Percentiles rank a stretch among this genome's conserved stretches.
Conservation (phyloP, 768 basidiomycete species). For the Cystobasidium tubakii region DNA sequence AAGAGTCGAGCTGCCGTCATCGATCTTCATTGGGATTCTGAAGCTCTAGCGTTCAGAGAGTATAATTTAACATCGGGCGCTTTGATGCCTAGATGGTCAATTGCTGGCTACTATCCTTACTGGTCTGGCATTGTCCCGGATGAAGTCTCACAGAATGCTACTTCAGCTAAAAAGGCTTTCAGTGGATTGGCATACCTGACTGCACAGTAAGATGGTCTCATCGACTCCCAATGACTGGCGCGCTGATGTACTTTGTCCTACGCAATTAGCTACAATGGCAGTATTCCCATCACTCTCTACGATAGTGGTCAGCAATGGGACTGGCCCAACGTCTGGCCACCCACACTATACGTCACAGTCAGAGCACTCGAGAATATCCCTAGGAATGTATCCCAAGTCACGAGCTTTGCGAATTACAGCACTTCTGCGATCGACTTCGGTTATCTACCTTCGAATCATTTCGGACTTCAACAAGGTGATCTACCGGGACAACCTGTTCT, state of each 20-base stretch:
- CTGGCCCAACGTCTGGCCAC: slow-evolving; percentile 72
- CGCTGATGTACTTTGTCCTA: slow-evolving; percentile 11
- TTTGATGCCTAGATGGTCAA: slow-evolving; percentile 64
- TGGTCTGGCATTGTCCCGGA: slow-evolving; percentile 81
- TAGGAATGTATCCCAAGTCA: slow-evolving; percentile 60
- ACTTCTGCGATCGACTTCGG: slow-evolving; percentile 57
- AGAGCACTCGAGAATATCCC: slow-evolving; percentile 71
- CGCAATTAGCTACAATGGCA: slow-evolving; percentile 69
- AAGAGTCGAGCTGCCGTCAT: slow-evolving; percentile 64
- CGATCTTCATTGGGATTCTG: slow-evolving; percentile 77
- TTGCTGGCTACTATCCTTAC: slow-evolving; percentile 63
- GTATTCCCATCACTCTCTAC: slow-evolving; percentile 71
- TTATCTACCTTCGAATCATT: slow-evolving; percentile 70
- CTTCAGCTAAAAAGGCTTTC: slow-evolving; percentile 67
- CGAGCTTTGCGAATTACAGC: slow-evolving; percentile 55
- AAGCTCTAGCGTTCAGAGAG: slow-evolving; percentile 83
- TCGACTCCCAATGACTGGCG: neutral
- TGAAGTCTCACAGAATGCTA: slow-evolving; percentile 58
- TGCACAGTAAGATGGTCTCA: slow-evolving; percentile 52
- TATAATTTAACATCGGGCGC: slow-evolving; percentile 68
- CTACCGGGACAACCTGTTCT: slow-evolving; percentile 64
- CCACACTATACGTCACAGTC: slow-evolving; percentile 65
- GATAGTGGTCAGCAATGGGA: slow-evolving; percentile 75
- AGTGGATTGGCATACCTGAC: slow-evolving; percentile 68
- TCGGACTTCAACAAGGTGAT: slow-evolving; percentile 64